These are phyloP conservation scores for Adansonia rubrostipa DNA, from an alignment of 441 rosid species.

Conservation along the genomic window DNA sequence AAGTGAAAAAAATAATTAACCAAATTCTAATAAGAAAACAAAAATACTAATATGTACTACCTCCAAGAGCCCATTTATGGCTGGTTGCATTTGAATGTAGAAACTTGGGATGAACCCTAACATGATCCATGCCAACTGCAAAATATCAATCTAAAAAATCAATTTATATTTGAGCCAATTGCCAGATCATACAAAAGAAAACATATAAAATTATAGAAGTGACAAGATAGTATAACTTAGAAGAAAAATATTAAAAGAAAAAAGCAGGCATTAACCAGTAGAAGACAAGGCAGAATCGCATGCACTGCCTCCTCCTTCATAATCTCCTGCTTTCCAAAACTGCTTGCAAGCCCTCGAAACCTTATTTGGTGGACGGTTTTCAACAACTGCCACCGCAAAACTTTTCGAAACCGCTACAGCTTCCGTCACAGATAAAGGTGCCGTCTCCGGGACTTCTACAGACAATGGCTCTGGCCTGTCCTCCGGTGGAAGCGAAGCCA, in stretches of 20 bases:
- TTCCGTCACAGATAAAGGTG: not conserved
- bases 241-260: slow-evolving; percentile 29
- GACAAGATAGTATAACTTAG: slow-evolving; percentile 10
- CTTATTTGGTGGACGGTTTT: slow-evolving; percentile 3
- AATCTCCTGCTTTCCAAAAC: slow-evolving; percentile 97
- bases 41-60: slow-evolving; percentile 36
- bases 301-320: slow-evolving; percentile 47
- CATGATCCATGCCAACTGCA: slow-evolving; percentile 86
- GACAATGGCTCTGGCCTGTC: not conserved
- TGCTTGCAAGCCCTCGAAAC: slow-evolving; percentile 46
- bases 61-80: slow-evolving; percentile 99
- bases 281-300: slow-evolving; percentile 37
- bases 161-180: not conserved
- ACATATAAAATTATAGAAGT: not conserved
- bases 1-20: not conserved
- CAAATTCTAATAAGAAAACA: not conserved
- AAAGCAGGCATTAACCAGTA: slow-evolving; percentile 45
- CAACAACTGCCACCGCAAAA: not conserved
- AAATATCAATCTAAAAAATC: not conserved
- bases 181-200: no score
- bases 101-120: slow-evolving; percentile 92
- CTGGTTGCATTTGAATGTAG: slow-evolving; percentile 95
- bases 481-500: slow-evolving; percentile 33
- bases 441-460: not conserved
- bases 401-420: not conserved